These are phyloP conservation scores for Myrica gale DNA, from an alignment of 306 rosid species.

Conservation along the genomic window DNA sequence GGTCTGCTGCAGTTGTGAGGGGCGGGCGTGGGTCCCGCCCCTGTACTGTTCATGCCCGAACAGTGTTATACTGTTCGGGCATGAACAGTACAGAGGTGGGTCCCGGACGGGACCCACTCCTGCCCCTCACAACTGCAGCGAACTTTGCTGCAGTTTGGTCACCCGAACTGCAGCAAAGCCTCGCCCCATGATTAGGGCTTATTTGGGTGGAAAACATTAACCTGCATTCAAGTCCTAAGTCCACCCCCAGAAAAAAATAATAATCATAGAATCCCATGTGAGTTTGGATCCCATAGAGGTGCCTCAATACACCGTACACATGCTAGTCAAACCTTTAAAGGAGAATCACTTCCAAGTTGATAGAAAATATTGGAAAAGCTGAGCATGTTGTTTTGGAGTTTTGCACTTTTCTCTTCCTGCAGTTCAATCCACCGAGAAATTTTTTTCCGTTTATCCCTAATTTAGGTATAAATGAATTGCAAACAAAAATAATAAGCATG, in stretches of 20 bases:
- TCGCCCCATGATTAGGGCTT: slow-evolving; percentile 42
- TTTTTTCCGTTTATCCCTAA: not conserved
- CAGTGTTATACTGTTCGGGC: too few species aligned
- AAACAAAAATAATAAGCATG: too few species aligned
- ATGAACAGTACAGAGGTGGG: not conserved
- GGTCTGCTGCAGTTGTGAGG: too few species aligned
- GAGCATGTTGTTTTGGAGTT: not conserved
- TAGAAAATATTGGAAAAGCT: not conserved
- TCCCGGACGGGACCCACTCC: too few species aligned
- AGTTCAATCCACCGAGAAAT: not conserved
- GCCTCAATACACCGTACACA: not conserved
- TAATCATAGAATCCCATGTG: slow-evolving; percentile 30
- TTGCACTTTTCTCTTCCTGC: not conserved
- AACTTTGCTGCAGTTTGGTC: too few species aligned
- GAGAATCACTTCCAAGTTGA: not conserved
- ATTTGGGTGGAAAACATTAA: not conserved
- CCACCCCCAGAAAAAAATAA: not conserved
- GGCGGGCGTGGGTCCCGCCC: too few species aligned
- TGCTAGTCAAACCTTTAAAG: slow-evolving; percentile 31
- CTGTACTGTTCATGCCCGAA: too few species aligned
- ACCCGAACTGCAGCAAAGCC: too few species aligned
- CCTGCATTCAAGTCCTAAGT: slow-evolving; percentile 10
- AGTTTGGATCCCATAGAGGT: slow-evolving; percentile 24
- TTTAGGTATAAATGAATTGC: too few species aligned
- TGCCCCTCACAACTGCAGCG: too few species aligned